Evolutionary conservation across 768 basidiomycete species (phyloP).

Genomic region (Dacryopinax spathularia): DNA sequence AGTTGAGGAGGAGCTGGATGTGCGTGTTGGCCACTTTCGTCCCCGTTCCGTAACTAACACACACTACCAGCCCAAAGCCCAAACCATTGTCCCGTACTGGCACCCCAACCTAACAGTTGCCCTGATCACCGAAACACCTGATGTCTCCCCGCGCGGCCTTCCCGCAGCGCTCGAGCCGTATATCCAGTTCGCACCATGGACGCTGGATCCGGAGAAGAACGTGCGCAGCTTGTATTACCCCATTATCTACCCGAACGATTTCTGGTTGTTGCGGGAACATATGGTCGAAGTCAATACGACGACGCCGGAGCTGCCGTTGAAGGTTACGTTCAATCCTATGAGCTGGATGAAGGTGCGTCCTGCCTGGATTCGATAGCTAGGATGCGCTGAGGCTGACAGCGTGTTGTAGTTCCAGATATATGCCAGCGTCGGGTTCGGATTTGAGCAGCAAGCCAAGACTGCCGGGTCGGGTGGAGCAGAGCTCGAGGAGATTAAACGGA

Average conservation of each 20-base stretch:
- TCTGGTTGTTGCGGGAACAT: slow-evolving; percentile 69
- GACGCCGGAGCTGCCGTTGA: slow-evolving; percentile 60
- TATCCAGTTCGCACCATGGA: neutral
- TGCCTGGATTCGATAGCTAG: neutral
- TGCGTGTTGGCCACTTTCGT: slow-evolving; percentile 24
- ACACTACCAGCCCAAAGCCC: slow-evolving; percentile 26
- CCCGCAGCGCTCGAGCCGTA: neutral
- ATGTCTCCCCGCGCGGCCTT: slow-evolving; percentile 27
- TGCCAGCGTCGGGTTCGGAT: slow-evolving; percentile 69
- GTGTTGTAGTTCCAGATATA: slow-evolving; percentile 57
- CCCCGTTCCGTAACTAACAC: neutral
- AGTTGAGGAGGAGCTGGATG: slow-evolving; percentile 19
- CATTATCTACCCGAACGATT: slow-evolving; percentile 84
- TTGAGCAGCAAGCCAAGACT: slow-evolving; percentile 67
- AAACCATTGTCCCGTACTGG: slow-evolving; percentile 72
- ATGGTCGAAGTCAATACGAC: slow-evolving; percentile 77
- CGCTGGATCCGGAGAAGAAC: neutral
- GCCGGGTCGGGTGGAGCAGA: slow-evolving; percentile 47
- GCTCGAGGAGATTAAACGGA: slow-evolving; percentile 88
- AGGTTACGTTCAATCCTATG: slow-evolving; percentile 73
- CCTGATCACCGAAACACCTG: slow-evolving; percentile 55
- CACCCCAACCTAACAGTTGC: slow-evolving; percentile 79
- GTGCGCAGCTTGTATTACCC: slow-evolving; percentile 51
- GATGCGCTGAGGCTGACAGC: neutral
- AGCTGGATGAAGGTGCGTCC: slow-evolving; percentile 46